Evolutionary conservation across 148 eudicot species (phyloP).

Genomic region (Vaccinium corymbosum): DNA sequence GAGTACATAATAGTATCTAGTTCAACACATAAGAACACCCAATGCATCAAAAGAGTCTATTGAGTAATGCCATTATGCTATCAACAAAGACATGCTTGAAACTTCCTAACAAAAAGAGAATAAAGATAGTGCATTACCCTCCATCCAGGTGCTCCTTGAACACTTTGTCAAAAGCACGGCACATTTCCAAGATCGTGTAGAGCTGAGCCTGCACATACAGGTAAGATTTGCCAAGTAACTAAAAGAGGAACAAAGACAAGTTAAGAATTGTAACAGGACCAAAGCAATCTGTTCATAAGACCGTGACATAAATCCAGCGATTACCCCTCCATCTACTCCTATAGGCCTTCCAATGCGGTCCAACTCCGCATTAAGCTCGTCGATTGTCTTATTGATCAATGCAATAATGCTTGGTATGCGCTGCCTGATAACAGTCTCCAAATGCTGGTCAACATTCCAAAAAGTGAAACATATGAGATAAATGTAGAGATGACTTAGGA

Average conservation of each 20-base stretch:
- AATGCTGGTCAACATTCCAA: conserved; percentile 54
- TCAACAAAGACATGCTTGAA: conserved; percentile 4
- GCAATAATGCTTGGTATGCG: conserved; percentile 92
- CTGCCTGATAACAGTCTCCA: conserved; percentile 93
- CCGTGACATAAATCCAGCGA: conserved; percentile 1
- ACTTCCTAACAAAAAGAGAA: conserved; percentile 8
- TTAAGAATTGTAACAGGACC: not conserved
- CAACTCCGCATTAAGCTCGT: conserved; percentile 95
- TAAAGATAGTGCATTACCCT: conserved; percentile 55
- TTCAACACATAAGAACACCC: not conserved
- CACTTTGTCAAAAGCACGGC: conserved; percentile 94
- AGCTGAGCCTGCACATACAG: conserved; percentile 75
- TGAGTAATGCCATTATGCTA: not conserved
- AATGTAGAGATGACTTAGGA: conserved; percentile 1
- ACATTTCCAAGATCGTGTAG: conserved; percentile 92
- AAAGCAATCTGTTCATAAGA: not conserved
- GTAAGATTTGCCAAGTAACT: not conserved
- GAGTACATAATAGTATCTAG: not conserved
- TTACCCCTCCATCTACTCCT: conserved; percentile 97
- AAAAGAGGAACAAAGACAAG: not conserved
- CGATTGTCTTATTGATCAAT: conserved; percentile 88
- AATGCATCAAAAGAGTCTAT: conserved; percentile 4
- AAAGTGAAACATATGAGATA: conserved; percentile 17
- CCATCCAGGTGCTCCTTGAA: conserved; percentile 99
- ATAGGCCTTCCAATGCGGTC: conserved; percentile 97